Base-by-base conservation (phyloP, 176 grass and related monocot genomes). In the Typha latifolia region DNA sequence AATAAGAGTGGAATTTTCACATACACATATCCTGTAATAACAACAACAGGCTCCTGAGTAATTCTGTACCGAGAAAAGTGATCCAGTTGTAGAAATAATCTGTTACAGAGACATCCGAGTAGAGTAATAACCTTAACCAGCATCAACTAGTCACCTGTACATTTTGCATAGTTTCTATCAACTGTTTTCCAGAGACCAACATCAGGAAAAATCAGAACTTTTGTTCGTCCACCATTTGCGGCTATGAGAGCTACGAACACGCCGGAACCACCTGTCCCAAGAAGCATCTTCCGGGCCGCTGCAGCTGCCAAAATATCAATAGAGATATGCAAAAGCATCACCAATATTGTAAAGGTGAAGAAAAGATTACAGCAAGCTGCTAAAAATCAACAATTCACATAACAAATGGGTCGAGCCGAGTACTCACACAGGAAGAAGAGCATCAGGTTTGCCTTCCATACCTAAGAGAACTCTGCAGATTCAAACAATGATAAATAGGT, bases 221-320 rank as follows among this genome's bases (percentile, higher is more conserved):
- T 72, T 89, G 32, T 74, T 48, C 20, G 80, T 64, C 93, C 93
- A 97, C 93, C 93, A 97, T 80, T 89, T 96, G 72, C 82, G 80
- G 66, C 85, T 82, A 51, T 78, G 93, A 55, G 88, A 89, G 75
- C 91, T 90, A 29, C 88, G 88, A 14, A 91, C 88, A 16, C 85
- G 82, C 64, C 92, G 85, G 67, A 97, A 97, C 93, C 93, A 97
- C 27, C 93, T 84, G 49, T 97, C 80, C 93, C 93, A 97, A 7
- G 93, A 86, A 75, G 81, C 57, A 69, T 89, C 82, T 67, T 97
- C 88, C 4, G 93, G 93, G 62, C 88, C 90, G 49, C 75, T 86
- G 14, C 86, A 93, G 61, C 94, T 99, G 85, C 49, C 59, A 80
- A 74, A 63, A 71, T 4, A 5, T 14, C 27, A 67, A 59, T 13